These are phyloP conservation scores for Biscutella laevigata DNA, from an alignment of 441 rosid genomes.

Conservation along the genomic window DNA sequence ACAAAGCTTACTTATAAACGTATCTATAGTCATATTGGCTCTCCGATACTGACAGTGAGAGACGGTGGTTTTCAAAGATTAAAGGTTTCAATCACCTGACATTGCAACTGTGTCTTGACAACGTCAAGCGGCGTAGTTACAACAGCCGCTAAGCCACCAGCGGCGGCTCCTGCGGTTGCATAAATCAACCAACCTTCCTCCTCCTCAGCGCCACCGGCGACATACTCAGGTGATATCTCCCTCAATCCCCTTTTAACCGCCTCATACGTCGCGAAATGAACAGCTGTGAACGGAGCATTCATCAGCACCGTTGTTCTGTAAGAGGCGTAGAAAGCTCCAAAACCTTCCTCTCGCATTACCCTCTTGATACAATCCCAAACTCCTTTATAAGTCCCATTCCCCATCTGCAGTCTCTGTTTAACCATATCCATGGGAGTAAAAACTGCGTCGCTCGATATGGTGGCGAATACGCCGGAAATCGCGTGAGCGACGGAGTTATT, in stretches of 20 bases:
- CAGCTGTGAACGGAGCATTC: slow-evolving; percentile 91
- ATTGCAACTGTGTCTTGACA: slow-evolving; percentile 87
- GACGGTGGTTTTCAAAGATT: no score
- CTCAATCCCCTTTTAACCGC: slow-evolving; percentile 57
- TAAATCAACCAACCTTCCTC: slow-evolving; percentile 70
- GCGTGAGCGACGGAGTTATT: slow-evolving; percentile 66
- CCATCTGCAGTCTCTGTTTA: slow-evolving; percentile 80
- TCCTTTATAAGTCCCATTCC: slow-evolving; percentile 48
- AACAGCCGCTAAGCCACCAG: slow-evolving; percentile 69
- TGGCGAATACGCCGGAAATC: slow-evolving; percentile 66
- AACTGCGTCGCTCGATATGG: slow-evolving; percentile 75
- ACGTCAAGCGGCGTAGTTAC: slow-evolving; percentile 83
- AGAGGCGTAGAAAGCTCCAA: slow-evolving; percentile 74
- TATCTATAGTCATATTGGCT: background rate
- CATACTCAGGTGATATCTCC: slow-evolving; percentile 62
- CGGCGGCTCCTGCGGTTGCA: slow-evolving; percentile 88
- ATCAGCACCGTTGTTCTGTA: slow-evolving; percentile 79
- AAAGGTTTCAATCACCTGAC: slow-evolving; percentile 50
- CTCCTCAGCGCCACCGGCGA: slow-evolving; percentile 31
- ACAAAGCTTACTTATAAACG: background rate
- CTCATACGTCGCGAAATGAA: slow-evolving; percentile 74
- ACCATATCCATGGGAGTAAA: slow-evolving; percentile 94
- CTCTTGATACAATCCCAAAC: slow-evolving; percentile 60
- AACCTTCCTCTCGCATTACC: slow-evolving; percentile 65
- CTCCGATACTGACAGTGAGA: background rate